Base-by-base conservation (phyloP, 768 basidiomycete species). In the Tulasnella calospora region DNA sequence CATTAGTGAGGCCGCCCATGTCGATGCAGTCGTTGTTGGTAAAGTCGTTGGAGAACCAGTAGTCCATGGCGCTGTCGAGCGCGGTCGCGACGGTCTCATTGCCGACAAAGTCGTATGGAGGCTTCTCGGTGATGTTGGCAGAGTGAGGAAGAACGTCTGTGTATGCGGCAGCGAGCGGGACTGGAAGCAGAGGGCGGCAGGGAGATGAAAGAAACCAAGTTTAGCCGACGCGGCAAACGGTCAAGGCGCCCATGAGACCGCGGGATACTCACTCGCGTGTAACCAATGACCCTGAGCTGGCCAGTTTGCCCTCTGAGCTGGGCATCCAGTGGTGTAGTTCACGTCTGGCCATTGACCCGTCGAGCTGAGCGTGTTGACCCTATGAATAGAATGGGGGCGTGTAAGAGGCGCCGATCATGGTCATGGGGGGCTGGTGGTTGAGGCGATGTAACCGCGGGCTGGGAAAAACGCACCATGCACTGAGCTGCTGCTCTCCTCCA, bases 291-390 rank as follows among this genome's bases (percentile, higher is more conserved):
- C 82, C 82, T 89, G 86, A 19, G 91, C 91, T 12, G 91, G 91
- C 92, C 92, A 92, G 80, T 90, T 92, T 4, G 91, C 91, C 13
- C 88, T 85, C 76, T 87, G 87, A 7, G 89, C 92, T 67, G 83
- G 81, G 79, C 92, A 92, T 9, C 91, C 91, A 30, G 89, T 86
- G 0, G 89, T 87, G 81, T 92, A 92, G 81, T 92, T 87, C 21
- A 92, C 85, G 57, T 86, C 85, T 5, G 84, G 35, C 81, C 81
- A 83, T 13, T 80, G 82, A 15, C 82, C 82, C 57, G 82, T 79
- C 3, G 61, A 46, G 15, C 47, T 79, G 44, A 81, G 79, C 0
- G n/a, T 79, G 17, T 41, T 10, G 8, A 83, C 35, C 80, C 79
- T 79, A 40, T 27, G 15, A 71, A 47, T 71, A 69, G 35, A 30